Evolutionary conservation across 352 stramenopile genomes (phyloP).

Genomic region (Sclerospora graminicola): DNA sequence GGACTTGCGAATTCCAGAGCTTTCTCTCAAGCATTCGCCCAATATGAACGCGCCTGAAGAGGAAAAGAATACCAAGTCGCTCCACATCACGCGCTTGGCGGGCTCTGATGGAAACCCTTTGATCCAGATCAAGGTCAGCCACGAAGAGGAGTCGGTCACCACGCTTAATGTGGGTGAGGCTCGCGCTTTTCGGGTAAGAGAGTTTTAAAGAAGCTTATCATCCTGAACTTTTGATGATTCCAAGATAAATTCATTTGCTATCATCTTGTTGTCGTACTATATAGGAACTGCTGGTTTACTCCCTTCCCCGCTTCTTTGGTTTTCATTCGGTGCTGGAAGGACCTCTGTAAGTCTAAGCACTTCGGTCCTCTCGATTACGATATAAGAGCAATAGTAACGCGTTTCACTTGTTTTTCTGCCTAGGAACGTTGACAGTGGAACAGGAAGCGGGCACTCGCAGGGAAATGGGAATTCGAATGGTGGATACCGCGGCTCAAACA

Average conservation of each 20-base stretch:
- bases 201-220: not conserved
- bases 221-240: not conserved
- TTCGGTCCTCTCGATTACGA: not conserved
- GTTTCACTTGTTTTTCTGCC: not conserved
- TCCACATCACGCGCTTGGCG: slow-evolving; percentile 34
- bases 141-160: slow-evolving; percentile 36
- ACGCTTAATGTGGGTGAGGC: slow-evolving; percentile 62
- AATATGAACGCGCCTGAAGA: slow-evolving; percentile 63
- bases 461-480: slow-evolving; percentile 20
- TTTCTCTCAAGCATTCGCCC: slow-evolving; percentile 64
- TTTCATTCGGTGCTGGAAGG: slow-evolving; percentile 73
- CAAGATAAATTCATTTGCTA: not conserved
- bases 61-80: slow-evolving; percentile 38
- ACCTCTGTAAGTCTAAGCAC: slow-evolving; percentile 32
- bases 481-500: slow-evolving; percentile 24
- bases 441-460: slow-evolving; percentile 13
- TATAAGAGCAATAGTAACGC: not conserved
- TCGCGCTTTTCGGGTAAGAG: slow-evolving; percentile 33
- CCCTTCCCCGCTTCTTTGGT: slow-evolving; percentile 59
- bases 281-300: slow-evolving; percentile 69
- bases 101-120: slow-evolving; percentile 38
- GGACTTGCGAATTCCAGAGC: slow-evolving; percentile 46
- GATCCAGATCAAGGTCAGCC: slow-evolving; percentile 47
- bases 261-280: not conserved
- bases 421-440: slow-evolving; percentile 41